Evolutionary conservation across 2,329 filamentous ascomycete genomes (phyloP).

Genomic region (Colletotrichum musae): DNA sequence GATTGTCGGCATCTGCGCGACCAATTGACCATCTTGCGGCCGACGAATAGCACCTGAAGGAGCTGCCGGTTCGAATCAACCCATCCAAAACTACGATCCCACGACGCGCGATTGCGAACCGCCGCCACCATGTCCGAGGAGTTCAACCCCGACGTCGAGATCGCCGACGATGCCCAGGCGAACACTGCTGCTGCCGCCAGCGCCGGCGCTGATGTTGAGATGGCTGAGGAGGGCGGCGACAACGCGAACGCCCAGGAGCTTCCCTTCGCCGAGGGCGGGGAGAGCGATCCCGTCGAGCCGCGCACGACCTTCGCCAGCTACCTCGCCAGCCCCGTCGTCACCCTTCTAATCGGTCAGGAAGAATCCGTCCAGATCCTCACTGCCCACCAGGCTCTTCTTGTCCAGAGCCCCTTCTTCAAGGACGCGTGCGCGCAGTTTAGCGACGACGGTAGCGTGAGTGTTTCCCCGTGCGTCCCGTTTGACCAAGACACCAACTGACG

Average conservation of each 20-base stretch:
- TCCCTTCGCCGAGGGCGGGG: conserved; percentile 55
- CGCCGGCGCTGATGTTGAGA: conserved; percentile 55
- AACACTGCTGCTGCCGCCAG: conserved; percentile 50
- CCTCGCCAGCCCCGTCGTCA: conserved; percentile 78
- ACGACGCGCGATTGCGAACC: conserved; percentile 7
- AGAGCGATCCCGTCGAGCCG: conserved; percentile 50
- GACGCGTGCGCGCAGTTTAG: conserved; percentile 74
- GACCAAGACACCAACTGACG: neutral
- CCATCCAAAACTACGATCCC: neutral
- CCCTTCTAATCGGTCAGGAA: conserved; percentile 74
- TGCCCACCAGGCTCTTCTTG: conserved; percentile 84
- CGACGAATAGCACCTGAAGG: neutral
- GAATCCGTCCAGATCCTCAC: conserved; percentile 75
- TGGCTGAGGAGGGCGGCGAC: conserved; percentile 52
- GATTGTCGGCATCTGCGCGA: neutral
- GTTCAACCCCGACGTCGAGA: conserved; percentile 45
- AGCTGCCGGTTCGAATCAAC: neutral
- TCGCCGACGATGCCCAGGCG: conserved; percentile 44
- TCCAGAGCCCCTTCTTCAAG: conserved; percentile 81
- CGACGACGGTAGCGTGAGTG: conserved; percentile 72
- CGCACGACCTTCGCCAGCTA: conserved; percentile 69
- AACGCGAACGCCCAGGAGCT: conserved; percentile 52
- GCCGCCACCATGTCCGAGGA: conserved; percentile 40
- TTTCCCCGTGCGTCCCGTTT: neutral
- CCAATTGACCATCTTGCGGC: neutral